These are phyloP conservation scores for Favolaschia claudopus DNA, from an alignment of 768 basidiomycete species.

Conservation along the genomic window DNA sequence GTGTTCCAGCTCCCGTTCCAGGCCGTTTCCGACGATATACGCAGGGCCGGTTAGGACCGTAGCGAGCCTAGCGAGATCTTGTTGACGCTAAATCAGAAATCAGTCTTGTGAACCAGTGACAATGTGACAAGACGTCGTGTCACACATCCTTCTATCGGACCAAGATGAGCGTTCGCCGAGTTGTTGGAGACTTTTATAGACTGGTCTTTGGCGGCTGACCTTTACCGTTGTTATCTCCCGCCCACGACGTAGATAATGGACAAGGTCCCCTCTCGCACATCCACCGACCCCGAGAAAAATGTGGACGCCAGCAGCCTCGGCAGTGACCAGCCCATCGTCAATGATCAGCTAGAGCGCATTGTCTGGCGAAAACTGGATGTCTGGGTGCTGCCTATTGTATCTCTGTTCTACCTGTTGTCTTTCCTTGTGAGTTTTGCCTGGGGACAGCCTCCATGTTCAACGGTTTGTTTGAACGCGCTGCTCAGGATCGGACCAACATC, in stretches of 20 bases:
- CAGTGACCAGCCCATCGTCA: constrained; percentile 27
- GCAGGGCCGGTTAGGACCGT: too few relatives aligned
- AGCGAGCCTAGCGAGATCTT: too few relatives aligned
- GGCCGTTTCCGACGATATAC: too few relatives aligned
- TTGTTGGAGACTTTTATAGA: constrained; percentile 8
- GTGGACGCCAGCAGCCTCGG: constrained; percentile 33
- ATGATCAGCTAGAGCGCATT: constrained; percentile 44
- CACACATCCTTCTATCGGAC: constrained; percentile 12
- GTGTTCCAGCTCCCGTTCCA: too few relatives aligned
- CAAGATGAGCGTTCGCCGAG: constrained; percentile 4
- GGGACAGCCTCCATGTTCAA: neutral
- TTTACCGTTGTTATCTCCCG: constrained; percentile 9
- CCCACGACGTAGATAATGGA: constrained; percentile 27
- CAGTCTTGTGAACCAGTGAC: too few relatives aligned
- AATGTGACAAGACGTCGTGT: constrained; percentile 1
- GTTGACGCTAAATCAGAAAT: too few relatives aligned
- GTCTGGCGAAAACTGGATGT: constrained; percentile 61
- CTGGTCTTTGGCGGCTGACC: neutral
- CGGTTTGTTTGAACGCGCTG: neutral
- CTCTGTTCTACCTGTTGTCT: constrained; percentile 59
- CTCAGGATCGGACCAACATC: constrained; percentile 61
- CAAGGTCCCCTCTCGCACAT: constrained; percentile 30
- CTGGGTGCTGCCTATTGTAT: constrained; percentile 55
- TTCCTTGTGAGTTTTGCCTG: constrained; percentile 52
- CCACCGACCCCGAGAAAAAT: constrained; percentile 41